Percentiles rank a stretch among this genome's conserved stretches.
Conservation (phyloP, 805 yeast species). For the Candida caryicola region DNA sequence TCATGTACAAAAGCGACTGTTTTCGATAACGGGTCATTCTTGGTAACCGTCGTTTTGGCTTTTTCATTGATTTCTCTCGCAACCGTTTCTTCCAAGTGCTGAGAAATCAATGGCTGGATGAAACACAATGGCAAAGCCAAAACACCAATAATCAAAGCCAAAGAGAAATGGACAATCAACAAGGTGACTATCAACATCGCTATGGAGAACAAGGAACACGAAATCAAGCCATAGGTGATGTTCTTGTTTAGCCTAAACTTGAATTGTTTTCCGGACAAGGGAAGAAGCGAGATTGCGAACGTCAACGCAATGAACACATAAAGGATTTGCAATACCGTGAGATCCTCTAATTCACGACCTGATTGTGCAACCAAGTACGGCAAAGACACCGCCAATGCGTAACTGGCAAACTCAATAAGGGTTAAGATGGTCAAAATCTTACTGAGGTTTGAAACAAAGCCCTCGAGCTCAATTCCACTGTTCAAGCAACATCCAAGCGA, state of each 20-base stretch:
- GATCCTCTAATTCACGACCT: conserved; percentile 12
- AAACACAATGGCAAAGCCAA: conserved; percentile 74
- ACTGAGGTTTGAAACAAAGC: conserved; percentile 21
- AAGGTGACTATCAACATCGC: conserved; percentile 71
- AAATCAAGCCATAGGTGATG: conserved; percentile 27
- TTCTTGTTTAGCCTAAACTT: conserved; percentile 17
- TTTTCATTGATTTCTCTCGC: conserved; percentile 4
- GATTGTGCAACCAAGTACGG: conserved; percentile 22
- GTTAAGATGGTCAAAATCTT: conserved; percentile 27
- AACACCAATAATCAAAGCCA: conserved; percentile 70
- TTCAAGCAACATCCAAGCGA: conserved; percentile 58
- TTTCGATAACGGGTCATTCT: conserved; percentile 7
- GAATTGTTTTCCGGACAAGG: conserved; percentile 7
- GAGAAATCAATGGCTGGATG: conserved; percentile 37
- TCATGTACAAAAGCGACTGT: conserved; percentile 4
- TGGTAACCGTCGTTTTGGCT: neutral
- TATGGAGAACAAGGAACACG: conserved; percentile 53
- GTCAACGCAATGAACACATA: conserved; percentile 14
- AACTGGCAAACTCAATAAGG: conserved; percentile 23
- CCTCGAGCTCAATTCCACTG: conserved; percentile 28
- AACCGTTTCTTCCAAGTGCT: conserved; percentile 8
- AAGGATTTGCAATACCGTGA: conserved; percentile 15
- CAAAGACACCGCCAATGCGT: conserved; percentile 21
- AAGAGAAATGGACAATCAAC: conserved; percentile 78
- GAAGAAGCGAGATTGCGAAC: conserved; percentile 14